Evolutionary conservation across 1,139 yeast genomes (phyloP).

Genomic region (Groenewaldozyma sp.): DNA sequence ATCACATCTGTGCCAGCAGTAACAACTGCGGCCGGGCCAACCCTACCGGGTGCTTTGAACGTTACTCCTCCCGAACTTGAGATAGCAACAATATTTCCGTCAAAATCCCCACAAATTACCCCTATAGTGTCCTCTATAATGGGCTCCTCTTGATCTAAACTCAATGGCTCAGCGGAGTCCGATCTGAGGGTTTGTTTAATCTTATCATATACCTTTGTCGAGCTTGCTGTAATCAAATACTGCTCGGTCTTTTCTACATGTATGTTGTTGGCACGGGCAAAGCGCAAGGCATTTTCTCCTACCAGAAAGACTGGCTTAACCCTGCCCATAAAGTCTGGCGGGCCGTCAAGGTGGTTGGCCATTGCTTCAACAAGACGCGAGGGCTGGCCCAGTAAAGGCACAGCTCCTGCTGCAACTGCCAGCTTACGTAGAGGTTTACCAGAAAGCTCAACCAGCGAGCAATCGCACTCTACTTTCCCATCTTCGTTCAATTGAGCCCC

Average conservation of each 20-base stretch:
- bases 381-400: conserved; percentile 26
- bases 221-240: neutral
- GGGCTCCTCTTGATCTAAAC: neutral
- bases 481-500: conserved; percentile 43
- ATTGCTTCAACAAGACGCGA: conserved; percentile 19
- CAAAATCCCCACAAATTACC: conserved; percentile 26
- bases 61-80: conserved; percentile 35
- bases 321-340: conserved; percentile 21
- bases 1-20: conserved; percentile 26
- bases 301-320: conserved; percentile 28
- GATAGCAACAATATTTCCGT: conserved; percentile 23
- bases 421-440: conserved; percentile 5
- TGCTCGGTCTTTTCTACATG: neutral
- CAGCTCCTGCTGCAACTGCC: conserved; percentile 15
- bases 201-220: neutral
- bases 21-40: conserved; percentile 35
- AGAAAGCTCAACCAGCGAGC: conserved; percentile 26
- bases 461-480: conserved; percentile 49
- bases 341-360: conserved; percentile 11
- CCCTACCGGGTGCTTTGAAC: conserved; percentile 30
- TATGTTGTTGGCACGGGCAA: conserved; percentile 1
- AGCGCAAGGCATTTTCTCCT: conserved; percentile 15
- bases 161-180: too few relatives aligned
- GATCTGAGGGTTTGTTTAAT: neutral
- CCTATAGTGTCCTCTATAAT: conserved; percentile 31